Evolutionary conservation across 495 filamentous ascomycete genomes (phyloP).

Genomic region (Annulohypoxylon nitens): DNA sequence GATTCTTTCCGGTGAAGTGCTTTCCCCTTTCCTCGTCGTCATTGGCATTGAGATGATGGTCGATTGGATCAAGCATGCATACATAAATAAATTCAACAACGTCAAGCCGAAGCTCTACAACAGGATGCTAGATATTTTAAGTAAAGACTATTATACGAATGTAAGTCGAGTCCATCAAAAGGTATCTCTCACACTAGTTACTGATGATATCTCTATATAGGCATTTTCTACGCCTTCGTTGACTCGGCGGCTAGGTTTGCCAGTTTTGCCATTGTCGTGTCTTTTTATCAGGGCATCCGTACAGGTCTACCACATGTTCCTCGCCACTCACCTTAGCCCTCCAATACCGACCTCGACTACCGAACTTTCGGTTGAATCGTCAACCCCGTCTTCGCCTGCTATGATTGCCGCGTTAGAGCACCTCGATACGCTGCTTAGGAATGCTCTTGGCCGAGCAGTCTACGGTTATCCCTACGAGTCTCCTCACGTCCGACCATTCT

Average conservation of each 20-base stretch:
- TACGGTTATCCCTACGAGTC: slow-evolving; percentile 63
- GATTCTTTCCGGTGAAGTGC: slow-evolving; percentile 79
- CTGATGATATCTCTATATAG: slow-evolving; percentile 52
- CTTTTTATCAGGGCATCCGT: slow-evolving; percentile 95
- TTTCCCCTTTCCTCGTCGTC: slow-evolving; percentile 92
- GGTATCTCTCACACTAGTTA: background rate
- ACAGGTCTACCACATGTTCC: slow-evolving; percentile 98
- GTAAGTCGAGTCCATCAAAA: slow-evolving; percentile 56
- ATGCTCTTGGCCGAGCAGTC: slow-evolving; percentile 75
- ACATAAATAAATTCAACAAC: slow-evolving; percentile 98
- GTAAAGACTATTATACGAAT: slow-evolving; percentile 98
- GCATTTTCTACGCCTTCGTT: slow-evolving; percentile 88
- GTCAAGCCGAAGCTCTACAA: slow-evolving; percentile 89
- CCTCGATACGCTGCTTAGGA: slow-evolving; percentile 79
- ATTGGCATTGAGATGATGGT: slow-evolving; percentile 97
- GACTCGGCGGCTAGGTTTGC: slow-evolving; percentile 89
- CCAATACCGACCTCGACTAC: slow-evolving; percentile 79
- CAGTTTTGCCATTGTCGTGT: slow-evolving; percentile 90
- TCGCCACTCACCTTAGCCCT: slow-evolving; percentile 83
- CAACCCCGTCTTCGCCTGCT: slow-evolving; percentile 70
- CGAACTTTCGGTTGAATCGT: slow-evolving; percentile 67
- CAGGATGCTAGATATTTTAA: slow-evolving; percentile 89
- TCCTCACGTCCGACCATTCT: slow-evolving; percentile 44
- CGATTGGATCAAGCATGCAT: slow-evolving; percentile 97
- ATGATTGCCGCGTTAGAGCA: slow-evolving; percentile 79